A percentile compares a stretch with the other conserved stretches of the same genome.
These are phyloP conservation scores for Bipolaris cookei DNA, from an alignment of 2,329 filamentous ascomycete species.

Conservation along the genomic window DNA sequence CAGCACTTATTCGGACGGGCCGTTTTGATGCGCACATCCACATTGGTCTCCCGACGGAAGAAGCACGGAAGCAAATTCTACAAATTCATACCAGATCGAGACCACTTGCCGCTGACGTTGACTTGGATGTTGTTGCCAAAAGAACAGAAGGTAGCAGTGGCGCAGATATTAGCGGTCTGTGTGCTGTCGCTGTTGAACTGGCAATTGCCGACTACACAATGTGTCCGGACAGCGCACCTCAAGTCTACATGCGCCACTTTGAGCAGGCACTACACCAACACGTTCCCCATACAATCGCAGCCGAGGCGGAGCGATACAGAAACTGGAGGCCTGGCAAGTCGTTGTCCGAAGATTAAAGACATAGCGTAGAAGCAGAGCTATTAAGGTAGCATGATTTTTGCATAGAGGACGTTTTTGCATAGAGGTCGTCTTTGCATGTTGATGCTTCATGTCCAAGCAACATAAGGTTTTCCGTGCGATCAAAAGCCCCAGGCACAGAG, in stretches of 20 bases:
- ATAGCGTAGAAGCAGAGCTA: background rate
- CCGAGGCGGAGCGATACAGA: slow-evolving; percentile 53
- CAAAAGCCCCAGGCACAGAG: background rate
- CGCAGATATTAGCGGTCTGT: slow-evolving; percentile 75
- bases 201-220: slow-evolving; percentile 43
- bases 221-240: slow-evolving; percentile 27
- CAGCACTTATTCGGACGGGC: slow-evolving; percentile 83
- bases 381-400: background rate
- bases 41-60: slow-evolving; percentile 77
- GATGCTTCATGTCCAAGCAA: background rate
- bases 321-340: slow-evolving; percentile 50
- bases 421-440: background rate
- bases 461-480: background rate
- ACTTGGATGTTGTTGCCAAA: slow-evolving; percentile 67
- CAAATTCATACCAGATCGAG: slow-evolving; percentile 68
- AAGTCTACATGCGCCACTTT: slow-evolving; percentile 56
- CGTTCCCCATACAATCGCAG: slow-evolving; percentile 51
- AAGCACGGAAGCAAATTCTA: slow-evolving; percentile 79
- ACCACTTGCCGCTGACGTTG: slow-evolving; percentile 67
- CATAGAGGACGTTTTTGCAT: background rate
- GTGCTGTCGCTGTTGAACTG: slow-evolving; percentile 49
- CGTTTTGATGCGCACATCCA: slow-evolving; percentile 86
- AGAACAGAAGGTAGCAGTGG: slow-evolving; percentile 80
- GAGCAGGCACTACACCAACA: slow-evolving; percentile 53
- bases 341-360: slow-evolving; percentile 27